Conservation (phyloP, 345 rosid species). For the Reutealis trisperma region DNA sequence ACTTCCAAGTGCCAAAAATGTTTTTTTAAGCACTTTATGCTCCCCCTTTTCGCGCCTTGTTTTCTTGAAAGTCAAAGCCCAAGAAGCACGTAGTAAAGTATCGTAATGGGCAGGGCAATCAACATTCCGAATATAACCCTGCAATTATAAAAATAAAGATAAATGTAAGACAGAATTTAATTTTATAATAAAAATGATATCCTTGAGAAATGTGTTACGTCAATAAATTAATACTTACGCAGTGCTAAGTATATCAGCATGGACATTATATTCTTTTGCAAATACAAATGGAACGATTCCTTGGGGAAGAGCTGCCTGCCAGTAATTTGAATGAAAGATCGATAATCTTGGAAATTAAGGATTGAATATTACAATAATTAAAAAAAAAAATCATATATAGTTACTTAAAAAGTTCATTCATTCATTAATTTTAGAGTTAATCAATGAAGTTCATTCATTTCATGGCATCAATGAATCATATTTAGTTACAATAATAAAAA, state of each 20-base stretch:
- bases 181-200: too few relatives aligned
- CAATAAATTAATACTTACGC: slow-evolving; percentile 47
- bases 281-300: slow-evolving; percentile 71
- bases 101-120: neutral
- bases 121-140: slow-evolving; percentile 8
- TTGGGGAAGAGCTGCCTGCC: slow-evolving; percentile 78
- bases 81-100: neutral
- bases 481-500: neutral
- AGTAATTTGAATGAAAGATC: neutral
- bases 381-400: too few relatives aligned
- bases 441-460: neutral
- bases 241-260: slow-evolving; percentile 70
- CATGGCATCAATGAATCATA: neutral
- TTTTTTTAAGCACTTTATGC: neutral
- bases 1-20: neutral
- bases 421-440: neutral
- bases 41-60: neutral
- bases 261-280: slow-evolving; percentile 68
- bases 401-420: neutral
- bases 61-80: neutral
- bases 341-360: neutral
- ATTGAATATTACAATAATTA: neutral
- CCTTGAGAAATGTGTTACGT: neutral
- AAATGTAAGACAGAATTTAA: too few relatives aligned
- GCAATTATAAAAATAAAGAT: neutral